Base-by-base conservation (phyloP, 306 rosid genomes). In the Cicer arietinum region DNA sequence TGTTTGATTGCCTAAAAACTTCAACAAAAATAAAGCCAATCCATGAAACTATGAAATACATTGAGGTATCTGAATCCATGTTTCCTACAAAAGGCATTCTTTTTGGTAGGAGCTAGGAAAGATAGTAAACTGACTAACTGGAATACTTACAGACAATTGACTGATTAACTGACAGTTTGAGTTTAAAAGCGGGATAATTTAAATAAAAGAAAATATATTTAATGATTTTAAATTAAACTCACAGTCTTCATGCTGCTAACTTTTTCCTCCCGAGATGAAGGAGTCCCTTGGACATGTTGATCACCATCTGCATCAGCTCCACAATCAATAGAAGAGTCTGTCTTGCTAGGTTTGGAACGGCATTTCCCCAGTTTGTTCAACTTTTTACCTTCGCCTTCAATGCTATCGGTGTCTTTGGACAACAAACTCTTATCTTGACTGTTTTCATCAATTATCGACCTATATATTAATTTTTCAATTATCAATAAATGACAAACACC, bases 241-340 rank as follows among this genome's bases (percentile, higher is more conserved):
- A 94, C 98, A 70, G 98, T 91, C 86, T 91, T 94, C 70, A 94
- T 88, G 88, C 96, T 91, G 93, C 97, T 91, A 83, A 91, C 96
- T 90, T 90, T 90, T 81, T 94, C 98, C 82, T 94, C 98, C 35
- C 98, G 96, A 69, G 90, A 82, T 8, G 96, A 88, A 47, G 94
- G 77, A 82, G 86, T 77, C 47, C 97, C 95, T 82, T 87, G 98
- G 76, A 81, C 94, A 42, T 87, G 93, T 79, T 86, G 87, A 73
- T 90, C 97, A 17, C 90, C 94, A 74, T 94, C 97, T 13, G 74
- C 90, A 77, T 94, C 98, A 71, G 84, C 87, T 82, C 88, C 96
- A 64, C 74, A 80, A 53, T 90, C 97, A 88, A 83, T 79, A 57
- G 95, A 79, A 75, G 82, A 85, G 76, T 94, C 98, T 45, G 81